phyloP scores from a whole-genome alignment of 768 basidiomycete genomes.

The Imleria badia region DNA sequence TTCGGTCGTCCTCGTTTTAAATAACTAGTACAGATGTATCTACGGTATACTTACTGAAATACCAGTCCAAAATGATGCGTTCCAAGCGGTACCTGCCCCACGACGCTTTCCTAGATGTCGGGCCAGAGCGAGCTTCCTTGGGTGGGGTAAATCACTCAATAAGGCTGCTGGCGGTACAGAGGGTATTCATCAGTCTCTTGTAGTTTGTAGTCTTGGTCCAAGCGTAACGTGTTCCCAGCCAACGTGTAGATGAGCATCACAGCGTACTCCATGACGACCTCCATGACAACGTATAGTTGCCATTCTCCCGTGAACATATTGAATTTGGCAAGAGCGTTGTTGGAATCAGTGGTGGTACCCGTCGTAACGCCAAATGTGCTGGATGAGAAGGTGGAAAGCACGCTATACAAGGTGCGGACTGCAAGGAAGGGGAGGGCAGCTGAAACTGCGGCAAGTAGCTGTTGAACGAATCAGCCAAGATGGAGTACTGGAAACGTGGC shows the following conservation, averaged over 20 bases:
- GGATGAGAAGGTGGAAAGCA: constrained; percentile 57
- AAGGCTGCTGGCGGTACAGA: constrained; percentile 40
- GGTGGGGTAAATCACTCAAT: constrained; percentile 11
- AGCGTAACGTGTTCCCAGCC: constrained; percentile 28
- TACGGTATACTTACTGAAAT: background rate
- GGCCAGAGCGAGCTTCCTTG: background rate
- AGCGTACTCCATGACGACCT: constrained; percentile 58
- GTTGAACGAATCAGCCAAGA: constrained; percentile 8
- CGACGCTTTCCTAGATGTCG: background rate
- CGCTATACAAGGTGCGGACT: constrained; percentile 45
- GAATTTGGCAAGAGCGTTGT: constrained; percentile 47
- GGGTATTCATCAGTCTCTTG: constrained; percentile 28
- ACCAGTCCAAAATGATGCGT: background rate
- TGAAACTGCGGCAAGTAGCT: constrained; percentile 60
- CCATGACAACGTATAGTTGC: constrained; percentile 58
- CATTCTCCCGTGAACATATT: constrained; percentile 58
- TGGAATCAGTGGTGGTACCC: constrained; percentile 24
- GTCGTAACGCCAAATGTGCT: constrained; percentile 37
- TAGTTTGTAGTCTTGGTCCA: constrained; percentile 33
- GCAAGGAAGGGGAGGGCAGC: constrained; percentile 60
- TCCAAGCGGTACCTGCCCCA: background rate
- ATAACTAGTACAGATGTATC: background rate
- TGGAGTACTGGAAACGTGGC: background rate
- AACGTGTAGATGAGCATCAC: constrained; percentile 44
- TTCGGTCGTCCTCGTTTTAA: background rate